These are phyloP conservation scores for Pyracantha coccinea DNA, from an alignment of 331 rosid species.

Conservation along the genomic window DNA sequence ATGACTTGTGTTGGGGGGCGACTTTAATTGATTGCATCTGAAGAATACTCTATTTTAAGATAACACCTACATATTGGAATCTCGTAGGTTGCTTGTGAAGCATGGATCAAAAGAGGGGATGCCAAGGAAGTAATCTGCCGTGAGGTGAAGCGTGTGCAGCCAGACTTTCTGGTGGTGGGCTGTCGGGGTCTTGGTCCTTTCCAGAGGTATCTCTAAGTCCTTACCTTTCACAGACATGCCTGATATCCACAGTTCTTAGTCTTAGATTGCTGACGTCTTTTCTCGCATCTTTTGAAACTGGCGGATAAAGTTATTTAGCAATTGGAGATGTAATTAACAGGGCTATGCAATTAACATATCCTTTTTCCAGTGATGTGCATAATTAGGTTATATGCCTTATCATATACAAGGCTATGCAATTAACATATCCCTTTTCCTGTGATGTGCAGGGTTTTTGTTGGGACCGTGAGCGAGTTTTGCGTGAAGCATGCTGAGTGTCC, in stretches of 20 bases:
- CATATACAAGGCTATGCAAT: not conserved
- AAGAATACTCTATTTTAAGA: too few species aligned
- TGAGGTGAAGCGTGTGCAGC: constrained; percentile 60
- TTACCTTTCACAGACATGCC: not conserved
- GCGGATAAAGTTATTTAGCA: not conserved
- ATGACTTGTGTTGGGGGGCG: not conserved
- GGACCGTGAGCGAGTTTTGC: constrained; percentile 95
- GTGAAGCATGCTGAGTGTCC: constrained; percentile 98
- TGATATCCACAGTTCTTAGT: not conserved
- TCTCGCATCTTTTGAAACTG: not conserved
- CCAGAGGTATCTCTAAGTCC: constrained; percentile 51
- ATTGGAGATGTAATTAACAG: too few species aligned
- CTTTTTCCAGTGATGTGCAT: too few species aligned
- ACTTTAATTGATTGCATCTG: not conserved
- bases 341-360: too few species aligned
- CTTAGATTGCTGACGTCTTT: not conserved
- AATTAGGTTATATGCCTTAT: not conserved
- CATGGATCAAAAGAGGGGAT: constrained; percentile 85
- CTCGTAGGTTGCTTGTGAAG: constrained; percentile 67
- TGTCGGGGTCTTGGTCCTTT: constrained; percentile 96
- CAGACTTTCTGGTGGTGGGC: constrained; percentile 87
- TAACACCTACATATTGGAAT: not conserved
- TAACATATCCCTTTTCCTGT: not conserved
- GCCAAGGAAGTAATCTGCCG: constrained; percentile 76
- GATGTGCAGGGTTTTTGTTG: constrained; percentile 79